Percentiles rank a stretch among this genome's conserved stretches.
Evolutionary conservation across 164 flowering plant species (phyloP).

Genomic region (Santalum album): DNA sequence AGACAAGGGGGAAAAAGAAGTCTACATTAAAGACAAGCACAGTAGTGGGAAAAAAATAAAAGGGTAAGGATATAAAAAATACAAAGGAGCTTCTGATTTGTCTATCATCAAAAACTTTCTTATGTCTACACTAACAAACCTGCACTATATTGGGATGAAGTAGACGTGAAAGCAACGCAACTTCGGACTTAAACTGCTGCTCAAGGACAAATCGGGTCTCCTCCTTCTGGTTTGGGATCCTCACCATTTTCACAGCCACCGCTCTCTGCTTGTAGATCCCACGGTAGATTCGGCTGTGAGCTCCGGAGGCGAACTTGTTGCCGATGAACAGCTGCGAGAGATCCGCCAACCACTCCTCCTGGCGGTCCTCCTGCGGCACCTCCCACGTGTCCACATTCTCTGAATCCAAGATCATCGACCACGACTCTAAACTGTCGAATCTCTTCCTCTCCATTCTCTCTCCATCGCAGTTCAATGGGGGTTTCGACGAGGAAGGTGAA

Average conservation of each 20-base stretch:
- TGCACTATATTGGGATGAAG: constrained; percentile 86
- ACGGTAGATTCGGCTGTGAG: constrained; percentile 81
- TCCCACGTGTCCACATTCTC: constrained; percentile 73
- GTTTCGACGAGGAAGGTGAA: constrained; percentile 8
- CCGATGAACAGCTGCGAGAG: constrained; percentile 91
- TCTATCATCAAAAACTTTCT: too few species aligned
- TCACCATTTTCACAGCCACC: constrained; percentile 93
- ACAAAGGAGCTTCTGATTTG: too few species aligned
- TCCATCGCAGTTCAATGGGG: constrained; percentile 25
- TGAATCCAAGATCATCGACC: constrained; percentile 88
- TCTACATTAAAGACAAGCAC: too few species aligned
- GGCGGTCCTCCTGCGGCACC: constrained; percentile 37
- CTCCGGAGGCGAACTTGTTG: constrained; percentile 93
- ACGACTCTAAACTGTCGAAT: constrained; percentile 87
- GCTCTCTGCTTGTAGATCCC: constrained; percentile 97
- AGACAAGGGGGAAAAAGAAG: too few species aligned
- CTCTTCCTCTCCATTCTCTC: constrained; percentile 66
- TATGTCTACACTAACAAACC: constrained; percentile 26
- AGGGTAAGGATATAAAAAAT: too few species aligned
- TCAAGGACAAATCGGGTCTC: constrained; percentile 61
- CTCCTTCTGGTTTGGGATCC: constrained; percentile 67
- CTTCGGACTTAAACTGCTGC: constrained; percentile 80
- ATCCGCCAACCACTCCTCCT: constrained; percentile 94
- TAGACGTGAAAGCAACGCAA: constrained; percentile 81
- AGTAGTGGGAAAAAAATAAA: too few species aligned